A percentile compares a stretch with the other conserved stretches of the same genome.
phyloP scores from a whole-genome alignment of 177 flowering plant genomes.

The Vitis hybrid region DNA sequence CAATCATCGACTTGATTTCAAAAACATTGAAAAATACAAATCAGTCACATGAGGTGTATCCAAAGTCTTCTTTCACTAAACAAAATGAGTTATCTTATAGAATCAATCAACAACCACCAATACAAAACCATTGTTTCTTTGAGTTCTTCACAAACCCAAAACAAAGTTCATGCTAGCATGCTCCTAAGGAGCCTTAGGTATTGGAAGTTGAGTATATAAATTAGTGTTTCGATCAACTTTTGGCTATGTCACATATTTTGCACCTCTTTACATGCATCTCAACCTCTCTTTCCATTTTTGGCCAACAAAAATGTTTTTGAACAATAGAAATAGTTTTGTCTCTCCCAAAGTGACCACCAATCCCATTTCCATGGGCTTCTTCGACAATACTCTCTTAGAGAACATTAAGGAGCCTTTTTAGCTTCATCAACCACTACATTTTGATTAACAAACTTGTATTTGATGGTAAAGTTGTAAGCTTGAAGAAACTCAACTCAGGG shows the following conservation, averaged over 20 bases:
- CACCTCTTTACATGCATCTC: neutral
- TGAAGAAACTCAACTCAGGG: conserved; percentile 2
- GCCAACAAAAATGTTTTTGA: too few relatives aligned
- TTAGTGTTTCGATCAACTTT: neutral
- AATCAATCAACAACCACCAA: conserved; percentile 10
- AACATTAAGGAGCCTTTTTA: too few relatives aligned
- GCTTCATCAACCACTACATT: conserved; percentile 1
- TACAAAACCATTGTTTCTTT: conserved; percentile 4
- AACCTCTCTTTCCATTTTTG: too few relatives aligned
- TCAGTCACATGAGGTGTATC: neutral
- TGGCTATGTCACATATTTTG: neutral
- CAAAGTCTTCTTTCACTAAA: conserved; percentile 7
- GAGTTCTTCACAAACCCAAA: neutral
- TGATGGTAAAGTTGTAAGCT: neutral
- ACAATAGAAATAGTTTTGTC: too few relatives aligned
- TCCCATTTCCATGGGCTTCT: too few relatives aligned
- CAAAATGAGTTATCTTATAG: conserved; percentile 15
- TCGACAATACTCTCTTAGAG: too few relatives aligned
- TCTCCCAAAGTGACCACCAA: too few relatives aligned
- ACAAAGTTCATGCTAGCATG: conserved; percentile 9
- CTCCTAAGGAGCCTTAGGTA: conserved; percentile 1
- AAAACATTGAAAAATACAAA: neutral
- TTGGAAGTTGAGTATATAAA: neutral
- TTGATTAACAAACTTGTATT: neutral
- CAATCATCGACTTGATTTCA: too few relatives aligned